Evolutionary conservation across 768 basidiomycete species (phyloP).

Genomic region (Russula sp.): DNA sequence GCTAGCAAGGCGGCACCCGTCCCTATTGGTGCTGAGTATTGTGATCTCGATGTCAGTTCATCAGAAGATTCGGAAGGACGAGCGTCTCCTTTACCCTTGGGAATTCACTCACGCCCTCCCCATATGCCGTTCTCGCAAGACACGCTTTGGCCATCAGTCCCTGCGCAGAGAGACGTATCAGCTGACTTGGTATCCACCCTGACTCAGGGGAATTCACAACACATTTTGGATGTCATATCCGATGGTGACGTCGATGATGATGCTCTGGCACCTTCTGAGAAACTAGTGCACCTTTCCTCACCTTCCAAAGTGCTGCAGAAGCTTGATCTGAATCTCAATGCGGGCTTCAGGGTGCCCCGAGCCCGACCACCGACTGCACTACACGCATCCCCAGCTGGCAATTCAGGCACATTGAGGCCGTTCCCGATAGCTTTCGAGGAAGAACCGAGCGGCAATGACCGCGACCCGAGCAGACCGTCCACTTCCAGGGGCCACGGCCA

Average conservation of each 20-base stretch:
- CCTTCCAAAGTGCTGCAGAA: conserved; percentile 13
- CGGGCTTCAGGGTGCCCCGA: not conserved
- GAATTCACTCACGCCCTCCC: not conserved
- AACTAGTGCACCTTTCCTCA: not conserved
- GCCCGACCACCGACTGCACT: not conserved
- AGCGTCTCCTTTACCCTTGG: not conserved
- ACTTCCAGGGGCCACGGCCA: not conserved
- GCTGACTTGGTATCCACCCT: not conserved
- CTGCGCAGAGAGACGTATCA: not conserved
- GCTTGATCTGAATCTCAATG: not conserved
- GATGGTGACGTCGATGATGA: not conserved
- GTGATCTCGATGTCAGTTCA: conserved; percentile 15
- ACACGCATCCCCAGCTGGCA: not conserved
- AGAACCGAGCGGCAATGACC: conserved; percentile 2
- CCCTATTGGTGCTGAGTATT: conserved; percentile 4
- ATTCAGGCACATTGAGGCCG: not conserved
- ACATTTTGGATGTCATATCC: not conserved
- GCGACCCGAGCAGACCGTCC: not conserved
- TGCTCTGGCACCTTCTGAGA: not conserved
- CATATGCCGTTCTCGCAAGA: not conserved
- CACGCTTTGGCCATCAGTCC: not conserved
- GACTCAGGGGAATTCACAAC: not conserved
- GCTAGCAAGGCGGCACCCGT: not conserved
- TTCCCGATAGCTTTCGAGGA: conserved; percentile 16
- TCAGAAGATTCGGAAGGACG: conserved; percentile 3